phyloP scores from a whole-genome alignment of 2,329 filamentous ascomycete genomes.

The Pseudogymnoascus sp. region DNA sequence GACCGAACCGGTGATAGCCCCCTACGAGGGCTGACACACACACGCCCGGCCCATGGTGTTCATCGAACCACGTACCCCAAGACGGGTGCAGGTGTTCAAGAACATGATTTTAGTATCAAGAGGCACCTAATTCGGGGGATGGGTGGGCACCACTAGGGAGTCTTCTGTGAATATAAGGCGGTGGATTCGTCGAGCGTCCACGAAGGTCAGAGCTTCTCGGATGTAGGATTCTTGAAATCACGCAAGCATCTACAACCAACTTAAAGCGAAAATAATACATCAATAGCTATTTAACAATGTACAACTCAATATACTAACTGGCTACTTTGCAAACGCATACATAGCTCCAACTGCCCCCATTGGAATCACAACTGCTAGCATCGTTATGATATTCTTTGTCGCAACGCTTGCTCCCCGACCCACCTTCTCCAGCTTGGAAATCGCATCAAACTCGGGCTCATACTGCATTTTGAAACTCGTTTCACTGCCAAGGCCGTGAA shows the following conservation, averaged over 20 bases:
- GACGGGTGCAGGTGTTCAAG: background rate
- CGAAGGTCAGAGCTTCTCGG: background rate
- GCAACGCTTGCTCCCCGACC: background rate
- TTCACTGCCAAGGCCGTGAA: slow-evolving; percentile 51
- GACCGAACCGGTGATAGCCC: background rate
- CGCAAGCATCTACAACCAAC: background rate
- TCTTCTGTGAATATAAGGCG: background rate
- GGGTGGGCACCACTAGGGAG: background rate
- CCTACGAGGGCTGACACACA: background rate
- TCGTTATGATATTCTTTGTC: background rate
- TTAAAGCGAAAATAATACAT: background rate
- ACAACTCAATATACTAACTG: background rate
- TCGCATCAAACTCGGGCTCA: slow-evolving; percentile 46
- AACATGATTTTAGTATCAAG: background rate
- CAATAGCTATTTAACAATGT: slow-evolving; percentile 4
- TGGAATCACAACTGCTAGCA: background rate
- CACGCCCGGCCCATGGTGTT: background rate
- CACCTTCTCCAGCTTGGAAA: slow-evolving; percentile 27
- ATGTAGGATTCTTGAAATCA: background rate
- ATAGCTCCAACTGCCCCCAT: background rate
- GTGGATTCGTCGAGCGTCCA: background rate
- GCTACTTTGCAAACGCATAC: background rate
- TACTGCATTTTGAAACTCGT: slow-evolving; percentile 67
- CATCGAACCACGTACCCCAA: background rate
- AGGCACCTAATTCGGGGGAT: background rate